These are phyloP conservation scores for Solanum okadae DNA, from an alignment of 257 asterid species.

Conservation along the genomic window DNA sequence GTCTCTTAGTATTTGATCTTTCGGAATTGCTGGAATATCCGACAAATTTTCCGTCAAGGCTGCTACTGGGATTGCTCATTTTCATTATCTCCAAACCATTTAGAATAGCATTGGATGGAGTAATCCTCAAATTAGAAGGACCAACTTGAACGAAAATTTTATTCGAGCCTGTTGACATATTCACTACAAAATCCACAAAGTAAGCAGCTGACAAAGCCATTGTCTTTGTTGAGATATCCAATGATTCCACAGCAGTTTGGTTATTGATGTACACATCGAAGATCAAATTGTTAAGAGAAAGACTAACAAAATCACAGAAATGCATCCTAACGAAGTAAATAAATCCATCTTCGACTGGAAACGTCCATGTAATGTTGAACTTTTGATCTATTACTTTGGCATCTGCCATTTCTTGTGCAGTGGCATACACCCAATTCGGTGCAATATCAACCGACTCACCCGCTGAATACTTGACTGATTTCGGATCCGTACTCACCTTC, in stretches of 20 bases:
- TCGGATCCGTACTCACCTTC: constrained; percentile 10
- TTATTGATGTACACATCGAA: constrained; percentile 25
- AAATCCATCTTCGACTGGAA: constrained; percentile 13
- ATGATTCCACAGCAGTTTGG: constrained; percentile 5
- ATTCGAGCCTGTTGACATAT: neutral
- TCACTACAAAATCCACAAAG: constrained; percentile 15
- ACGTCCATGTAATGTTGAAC: constrained; percentile 24
- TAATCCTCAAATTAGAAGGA: constrained; percentile 6
- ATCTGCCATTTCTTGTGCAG: constrained; percentile 33
- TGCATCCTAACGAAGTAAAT: constrained; percentile 26
- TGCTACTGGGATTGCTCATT: constrained; percentile 13
- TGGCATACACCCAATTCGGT: constrained; percentile 24
- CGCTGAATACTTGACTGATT: constrained; percentile 10
- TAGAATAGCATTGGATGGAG: constrained; percentile 15
- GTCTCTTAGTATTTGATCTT: neutral
- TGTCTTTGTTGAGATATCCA: constrained; percentile 20
- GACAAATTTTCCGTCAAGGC: constrained; percentile 1
- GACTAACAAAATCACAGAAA: constrained; percentile 29
- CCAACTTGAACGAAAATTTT: constrained; percentile 19
- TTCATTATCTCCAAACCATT: constrained; percentile 28
- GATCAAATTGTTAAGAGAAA: constrained; percentile 4
- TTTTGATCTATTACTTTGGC: constrained; percentile 18
- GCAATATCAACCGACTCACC: constrained; percentile 24
- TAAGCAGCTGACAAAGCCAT: constrained; percentile 18
- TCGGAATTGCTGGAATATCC: neutral